Conservation (phyloP, 2,329 filamentous ascomycete genomes). For the Neonectria punicea region DNA sequence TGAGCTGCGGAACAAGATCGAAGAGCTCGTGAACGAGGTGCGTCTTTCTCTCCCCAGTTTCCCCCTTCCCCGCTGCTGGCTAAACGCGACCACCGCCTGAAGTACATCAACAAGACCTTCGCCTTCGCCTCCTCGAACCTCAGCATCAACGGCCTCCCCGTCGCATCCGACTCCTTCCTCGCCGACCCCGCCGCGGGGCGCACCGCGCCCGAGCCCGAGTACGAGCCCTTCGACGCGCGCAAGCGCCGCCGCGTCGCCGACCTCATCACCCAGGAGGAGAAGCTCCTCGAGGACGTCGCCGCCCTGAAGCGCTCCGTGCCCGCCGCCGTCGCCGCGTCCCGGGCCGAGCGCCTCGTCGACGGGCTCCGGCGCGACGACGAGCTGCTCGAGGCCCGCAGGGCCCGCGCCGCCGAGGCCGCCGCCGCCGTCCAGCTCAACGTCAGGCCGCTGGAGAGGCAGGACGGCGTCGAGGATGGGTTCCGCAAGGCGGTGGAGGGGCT, state of each 20-base stretch:
- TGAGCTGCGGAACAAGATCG: conserved; percentile 67
- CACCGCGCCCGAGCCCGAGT: conserved; percentile 48
- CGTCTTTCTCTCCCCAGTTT: conserved; percentile 1
- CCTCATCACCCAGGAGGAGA: conserved; percentile 70
- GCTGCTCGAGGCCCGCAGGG: conserved; percentile 48
- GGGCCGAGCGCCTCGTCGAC: conserved; percentile 53
- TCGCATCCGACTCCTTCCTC: conserved; percentile 55
- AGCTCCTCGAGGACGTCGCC: conserved; percentile 72
- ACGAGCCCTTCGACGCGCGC: conserved; percentile 70
- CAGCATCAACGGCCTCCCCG: conserved; percentile 69
- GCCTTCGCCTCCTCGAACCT: conserved; percentile 68
- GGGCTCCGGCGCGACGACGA: conserved; percentile 60
- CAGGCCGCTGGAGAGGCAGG: conserved; percentile 54
- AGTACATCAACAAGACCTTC: conserved; percentile 72
- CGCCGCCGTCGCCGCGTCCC: conserved; percentile 53
- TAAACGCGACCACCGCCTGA: no score
- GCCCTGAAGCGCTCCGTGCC: conserved; percentile 66
- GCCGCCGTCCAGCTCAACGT: conserved; percentile 43
- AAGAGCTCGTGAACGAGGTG: conserved; percentile 69
- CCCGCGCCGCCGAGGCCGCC: conserved; percentile 31
- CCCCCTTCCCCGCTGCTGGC: no score
- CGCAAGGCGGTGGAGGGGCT: conserved; percentile 60
- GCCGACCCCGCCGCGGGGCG: conserved; percentile 32
- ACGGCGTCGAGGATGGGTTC: conserved; percentile 58
- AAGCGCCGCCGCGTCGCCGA: conserved; percentile 69